Conservation (phyloP, 495 filamentous ascomycete genomes). For the Hypoxylon perforatum region DNA sequence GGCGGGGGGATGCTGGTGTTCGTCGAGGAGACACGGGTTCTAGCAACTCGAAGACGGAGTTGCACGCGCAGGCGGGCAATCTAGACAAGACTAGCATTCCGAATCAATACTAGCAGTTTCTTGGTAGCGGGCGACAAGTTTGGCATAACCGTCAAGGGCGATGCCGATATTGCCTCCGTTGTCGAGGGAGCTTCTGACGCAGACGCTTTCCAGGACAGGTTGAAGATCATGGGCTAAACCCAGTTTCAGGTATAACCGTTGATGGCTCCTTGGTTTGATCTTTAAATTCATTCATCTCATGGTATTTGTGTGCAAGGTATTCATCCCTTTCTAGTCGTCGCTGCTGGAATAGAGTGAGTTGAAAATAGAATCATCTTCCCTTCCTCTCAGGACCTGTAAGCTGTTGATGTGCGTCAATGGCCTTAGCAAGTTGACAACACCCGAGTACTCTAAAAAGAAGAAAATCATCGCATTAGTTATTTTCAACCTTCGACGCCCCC, state of each 20-base stretch:
- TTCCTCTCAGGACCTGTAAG: no score
- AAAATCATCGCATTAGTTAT: no score
- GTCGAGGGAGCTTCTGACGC: slow-evolving; percentile 34
- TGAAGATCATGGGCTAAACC: slow-evolving; percentile 22
- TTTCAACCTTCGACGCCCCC: no score
- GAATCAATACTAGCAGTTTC: slow-evolving; percentile 43
- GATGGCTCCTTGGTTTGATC: no score
- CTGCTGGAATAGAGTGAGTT: no score
- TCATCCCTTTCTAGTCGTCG: no score
- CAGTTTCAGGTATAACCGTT: not conserved
- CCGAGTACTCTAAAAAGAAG: no score
- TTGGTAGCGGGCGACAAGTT: slow-evolving; percentile 37
- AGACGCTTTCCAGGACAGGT: slow-evolving; percentile 35
- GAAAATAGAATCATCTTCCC: no score
- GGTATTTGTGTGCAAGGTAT: no score
- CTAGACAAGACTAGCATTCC: slow-evolving; percentile 38
- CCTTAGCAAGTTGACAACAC: no score
- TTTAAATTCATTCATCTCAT: no score
- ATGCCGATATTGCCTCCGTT: slow-evolving; percentile 26
- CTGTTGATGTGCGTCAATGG: no score
- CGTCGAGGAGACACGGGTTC: slow-evolving; percentile 39
- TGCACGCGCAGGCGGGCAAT: slow-evolving; percentile 40
- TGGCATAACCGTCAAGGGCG: slow-evolving; percentile 36
- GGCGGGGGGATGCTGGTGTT: slow-evolving; percentile 45
- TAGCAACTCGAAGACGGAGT: slow-evolving; percentile 29